A percentile compares a stretch with the other conserved stretches of the same genome.
Conservation (phyloP, 371 early-diverging fungal species). For the Blakeslea trispora region DNA sequence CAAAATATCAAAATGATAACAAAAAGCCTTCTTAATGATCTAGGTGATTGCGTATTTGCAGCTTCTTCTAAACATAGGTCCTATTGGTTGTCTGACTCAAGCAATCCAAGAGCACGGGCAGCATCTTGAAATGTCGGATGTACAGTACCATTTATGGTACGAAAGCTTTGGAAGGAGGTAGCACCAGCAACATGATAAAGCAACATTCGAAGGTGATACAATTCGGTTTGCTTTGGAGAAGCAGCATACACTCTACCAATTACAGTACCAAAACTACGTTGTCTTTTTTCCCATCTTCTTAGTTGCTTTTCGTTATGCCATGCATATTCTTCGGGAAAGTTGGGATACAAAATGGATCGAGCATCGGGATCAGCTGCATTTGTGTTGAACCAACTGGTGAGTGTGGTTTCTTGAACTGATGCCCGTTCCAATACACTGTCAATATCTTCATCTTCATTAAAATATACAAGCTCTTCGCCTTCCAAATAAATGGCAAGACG, state of each 20-base stretch:
- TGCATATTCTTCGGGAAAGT: constrained; percentile 17
- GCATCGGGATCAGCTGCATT: constrained; percentile 1
- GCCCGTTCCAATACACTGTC: neutral
- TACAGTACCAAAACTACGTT: neutral
- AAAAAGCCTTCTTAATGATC: constrained; percentile 15
- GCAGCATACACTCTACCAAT: constrained; percentile 24
- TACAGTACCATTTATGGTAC: constrained; percentile 5
- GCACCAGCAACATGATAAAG: constrained; percentile 16
- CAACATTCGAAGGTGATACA: constrained; percentile 19
- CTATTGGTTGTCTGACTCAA: constrained; percentile 19
- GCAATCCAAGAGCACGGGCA: constrained; percentile 9
- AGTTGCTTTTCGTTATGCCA: neutral
- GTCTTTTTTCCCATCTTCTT: constrained; percentile 5
- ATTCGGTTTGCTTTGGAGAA: constrained; percentile 23
- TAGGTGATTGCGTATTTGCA: neutral
- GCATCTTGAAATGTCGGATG: constrained; percentile 17
- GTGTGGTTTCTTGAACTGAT: neutral
- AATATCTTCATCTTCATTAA: neutral
- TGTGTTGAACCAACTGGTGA: neutral
- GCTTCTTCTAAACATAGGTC: constrained; percentile 16
- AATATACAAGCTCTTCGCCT: too few species aligned
- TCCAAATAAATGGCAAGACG: neutral
- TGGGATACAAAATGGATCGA: constrained; percentile 10
- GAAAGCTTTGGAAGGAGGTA: constrained; percentile 16
- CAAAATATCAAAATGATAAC: neutral